These are phyloP conservation scores for Tothia fuscella DNA, from an alignment of 2,329 filamentous ascomycete species.

Conservation along the genomic window DNA sequence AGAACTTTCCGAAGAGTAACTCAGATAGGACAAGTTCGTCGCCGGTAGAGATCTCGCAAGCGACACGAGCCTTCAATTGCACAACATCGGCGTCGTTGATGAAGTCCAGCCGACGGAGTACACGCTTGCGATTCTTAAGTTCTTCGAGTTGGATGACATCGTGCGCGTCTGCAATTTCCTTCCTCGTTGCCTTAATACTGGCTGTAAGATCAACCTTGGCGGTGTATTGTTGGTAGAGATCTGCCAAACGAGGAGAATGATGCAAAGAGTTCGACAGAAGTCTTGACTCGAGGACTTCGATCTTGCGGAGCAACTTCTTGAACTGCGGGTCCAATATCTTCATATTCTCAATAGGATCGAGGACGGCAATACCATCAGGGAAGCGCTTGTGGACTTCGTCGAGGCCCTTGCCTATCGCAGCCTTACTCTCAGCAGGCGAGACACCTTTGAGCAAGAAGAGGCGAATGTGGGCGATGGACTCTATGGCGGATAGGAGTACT, in stretches of 20 bases:
- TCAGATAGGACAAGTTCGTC: constrained; percentile 91
- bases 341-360: constrained; percentile 97
- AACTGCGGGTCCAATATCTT: constrained; percentile 83
- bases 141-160: constrained; percentile 91
- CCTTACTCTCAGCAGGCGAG: constrained; percentile 53
- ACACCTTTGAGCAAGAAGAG: constrained; percentile 74
- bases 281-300: constrained; percentile 88
- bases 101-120: constrained; percentile 85
- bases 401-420: constrained; percentile 54
- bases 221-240: constrained; percentile 78
- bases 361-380: constrained; percentile 75
- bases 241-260: constrained; percentile 71
- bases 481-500: constrained; percentile 73
- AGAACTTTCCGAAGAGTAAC: constrained; percentile 91
- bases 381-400: constrained; percentile 77
- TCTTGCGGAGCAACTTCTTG: constrained; percentile 84
- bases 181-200: constrained; percentile 80
- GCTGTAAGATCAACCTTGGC: constrained; percentile 63
- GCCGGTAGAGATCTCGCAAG: constrained; percentile 93
- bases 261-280: constrained; percentile 83
- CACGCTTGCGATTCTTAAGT: constrained; percentile 88
- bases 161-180: constrained; percentile 71
- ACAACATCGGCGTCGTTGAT: constrained; percentile 94
- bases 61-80: constrained; percentile 90
- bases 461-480: constrained; percentile 71